Evolutionary conservation across 2,329 filamentous ascomycete species (phyloP).

Genomic region (Colletotrichum plurivorum): DNA sequence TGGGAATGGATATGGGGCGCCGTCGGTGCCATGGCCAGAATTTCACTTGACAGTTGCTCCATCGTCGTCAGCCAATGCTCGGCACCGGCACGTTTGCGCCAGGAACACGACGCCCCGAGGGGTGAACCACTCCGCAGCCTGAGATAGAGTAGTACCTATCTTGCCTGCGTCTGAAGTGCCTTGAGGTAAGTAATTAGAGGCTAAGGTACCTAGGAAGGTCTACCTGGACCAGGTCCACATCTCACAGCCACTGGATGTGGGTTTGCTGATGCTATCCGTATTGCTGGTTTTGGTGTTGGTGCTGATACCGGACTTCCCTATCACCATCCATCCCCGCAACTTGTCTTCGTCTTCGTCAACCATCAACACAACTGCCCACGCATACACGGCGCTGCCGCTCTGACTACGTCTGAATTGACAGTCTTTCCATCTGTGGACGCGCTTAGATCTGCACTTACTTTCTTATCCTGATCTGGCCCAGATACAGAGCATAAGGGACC

Average conservation of each 20-base stretch:
- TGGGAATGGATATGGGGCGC: constrained; percentile 4
- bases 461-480: constrained; percentile 25
- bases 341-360: not conserved
- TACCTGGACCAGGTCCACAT: no score
- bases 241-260: no score
- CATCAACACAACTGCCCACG: not conserved
- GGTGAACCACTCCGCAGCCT: constrained; percentile 2
- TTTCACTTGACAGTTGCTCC: constrained; percentile 21
- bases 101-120: constrained; percentile 35
- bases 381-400: not conserved
- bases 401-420: not conserved
- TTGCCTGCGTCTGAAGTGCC: no score
- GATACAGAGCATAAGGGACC: constrained; percentile 27
- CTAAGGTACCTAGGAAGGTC: no score
- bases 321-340: constrained; percentile 5
- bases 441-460: constrained; percentile 15
- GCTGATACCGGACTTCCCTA: not conserved
- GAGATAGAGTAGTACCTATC: not conserved
- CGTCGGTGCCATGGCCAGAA: constrained; percentile 18
- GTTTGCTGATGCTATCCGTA: no score
- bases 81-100: constrained; percentile 38
- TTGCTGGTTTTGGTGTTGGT: no score
- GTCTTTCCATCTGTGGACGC: not conserved
- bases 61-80: constrained; percentile 41
- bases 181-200: no score